A percentile compares a stretch with the other conserved stretches of the same genome.
Evolutionary conservation across 108 stramenopile species (phyloP).

Genomic region (Fragilaria radians): DNA sequence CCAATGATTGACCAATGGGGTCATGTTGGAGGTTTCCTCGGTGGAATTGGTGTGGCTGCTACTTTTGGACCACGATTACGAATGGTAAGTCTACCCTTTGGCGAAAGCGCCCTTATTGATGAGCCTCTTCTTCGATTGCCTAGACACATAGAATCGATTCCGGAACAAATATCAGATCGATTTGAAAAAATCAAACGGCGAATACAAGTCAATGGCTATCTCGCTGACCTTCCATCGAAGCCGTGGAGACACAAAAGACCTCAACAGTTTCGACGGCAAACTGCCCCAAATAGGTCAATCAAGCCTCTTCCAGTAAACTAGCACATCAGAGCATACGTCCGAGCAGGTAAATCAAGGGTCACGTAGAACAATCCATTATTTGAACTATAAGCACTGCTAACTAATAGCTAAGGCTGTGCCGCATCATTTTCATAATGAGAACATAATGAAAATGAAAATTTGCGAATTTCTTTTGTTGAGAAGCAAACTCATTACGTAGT

Average conservation of each 20-base stretch:
- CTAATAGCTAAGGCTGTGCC: too few species aligned
- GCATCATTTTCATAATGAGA: too few species aligned
- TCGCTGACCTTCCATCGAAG: slow-evolving; percentile 20
- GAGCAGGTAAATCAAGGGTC: too few species aligned
- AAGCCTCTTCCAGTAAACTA: slow-evolving; percentile 12
- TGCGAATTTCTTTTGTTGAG: too few species aligned
- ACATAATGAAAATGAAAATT: too few species aligned
- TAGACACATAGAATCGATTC: slow-evolving; percentile 30
- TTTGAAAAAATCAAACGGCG: slow-evolving; percentile 17
- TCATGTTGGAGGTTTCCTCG: slow-evolving; percentile 52
- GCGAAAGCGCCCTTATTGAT: slow-evolving; percentile 42
- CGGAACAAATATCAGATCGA: slow-evolving; percentile 17
- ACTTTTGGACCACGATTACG: slow-evolving; percentile 70
- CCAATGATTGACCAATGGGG: slow-evolving; percentile 81
- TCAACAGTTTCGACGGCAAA: slow-evolving; percentile 8
- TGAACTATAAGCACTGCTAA: too few species aligned
- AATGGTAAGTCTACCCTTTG: slow-evolving; percentile 40
- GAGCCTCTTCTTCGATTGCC: slow-evolving; percentile 42
- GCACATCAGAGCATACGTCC: too few species aligned
- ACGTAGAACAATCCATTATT: too few species aligned
- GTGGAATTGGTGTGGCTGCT: slow-evolving; percentile 69
- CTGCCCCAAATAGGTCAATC: slow-evolving; percentile 17
- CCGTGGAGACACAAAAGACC: slow-evolving; percentile 24
- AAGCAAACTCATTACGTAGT: too few species aligned
- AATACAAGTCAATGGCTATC: slow-evolving; percentile 22